A percentile compares a stretch with the other conserved stretches of the same genome.
Conservation (phyloP, 1,139 yeast genomes). For the Blastobotrys illinoisensis region DNA sequence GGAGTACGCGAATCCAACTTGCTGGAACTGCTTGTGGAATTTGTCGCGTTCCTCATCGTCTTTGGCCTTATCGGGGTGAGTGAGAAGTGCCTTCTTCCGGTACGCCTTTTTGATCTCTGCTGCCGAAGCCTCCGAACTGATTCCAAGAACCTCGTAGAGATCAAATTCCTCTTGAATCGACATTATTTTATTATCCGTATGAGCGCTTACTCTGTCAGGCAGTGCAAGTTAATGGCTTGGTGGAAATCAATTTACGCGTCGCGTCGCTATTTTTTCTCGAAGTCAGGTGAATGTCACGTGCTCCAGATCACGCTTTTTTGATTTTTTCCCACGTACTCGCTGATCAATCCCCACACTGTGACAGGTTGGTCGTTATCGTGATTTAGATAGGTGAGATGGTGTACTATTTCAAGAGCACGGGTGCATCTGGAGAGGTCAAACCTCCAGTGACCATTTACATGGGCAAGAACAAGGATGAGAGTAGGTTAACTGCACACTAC, state of each 20-base stretch:
- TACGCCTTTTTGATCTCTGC: conserved; percentile 65
- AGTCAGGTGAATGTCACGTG: neutral
- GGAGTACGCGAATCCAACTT: conserved; percentile 70
- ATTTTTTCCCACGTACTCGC: neutral
- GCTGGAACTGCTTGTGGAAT: conserved; percentile 51
- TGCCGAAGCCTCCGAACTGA: conserved; percentile 38
- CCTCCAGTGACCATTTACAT: conserved; percentile 46
- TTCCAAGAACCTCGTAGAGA: conserved; percentile 57
- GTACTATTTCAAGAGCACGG: conserved; percentile 48
- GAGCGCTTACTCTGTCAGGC: neutral
- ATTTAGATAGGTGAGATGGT: conserved; percentile 42
- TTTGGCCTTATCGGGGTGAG: conserved; percentile 75
- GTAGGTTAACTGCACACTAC: conserved; percentile 21
- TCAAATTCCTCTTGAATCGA: conserved; percentile 39
- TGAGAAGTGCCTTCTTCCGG: conserved; percentile 59
- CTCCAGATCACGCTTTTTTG: neutral
- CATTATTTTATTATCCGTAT: too few relatives aligned
- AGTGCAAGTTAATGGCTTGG: neutral
- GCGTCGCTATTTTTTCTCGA: neutral
- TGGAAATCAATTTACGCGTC: neutral
- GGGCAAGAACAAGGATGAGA: conserved; percentile 76
- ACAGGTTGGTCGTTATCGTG: too few relatives aligned
- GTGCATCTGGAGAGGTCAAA: conserved; percentile 32
- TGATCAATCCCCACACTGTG: neutral
- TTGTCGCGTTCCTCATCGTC: conserved; percentile 33